These are phyloP conservation scores for Poa annua DNA, from an alignment of 176 grass and related monocot species.

Conservation along the genomic window DNA sequence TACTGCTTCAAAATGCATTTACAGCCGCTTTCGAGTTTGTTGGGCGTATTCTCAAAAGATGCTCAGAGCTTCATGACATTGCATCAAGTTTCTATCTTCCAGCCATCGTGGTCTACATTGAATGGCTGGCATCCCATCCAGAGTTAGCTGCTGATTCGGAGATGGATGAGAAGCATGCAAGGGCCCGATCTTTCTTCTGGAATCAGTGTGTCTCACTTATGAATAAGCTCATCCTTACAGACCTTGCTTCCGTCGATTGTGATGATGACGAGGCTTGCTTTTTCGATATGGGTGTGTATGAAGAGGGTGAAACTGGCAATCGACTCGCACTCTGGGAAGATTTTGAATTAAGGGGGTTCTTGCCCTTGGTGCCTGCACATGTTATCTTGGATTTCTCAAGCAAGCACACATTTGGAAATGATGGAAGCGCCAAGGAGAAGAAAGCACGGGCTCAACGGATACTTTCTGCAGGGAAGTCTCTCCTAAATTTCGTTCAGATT, in stretches of 20 bases:
- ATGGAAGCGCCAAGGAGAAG: constrained; percentile 66
- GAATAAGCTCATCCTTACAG: constrained; percentile 76
- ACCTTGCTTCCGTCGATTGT: constrained; percentile 57
- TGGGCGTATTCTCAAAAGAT: constrained; percentile 75
- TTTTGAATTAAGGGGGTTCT: constrained; percentile 88
- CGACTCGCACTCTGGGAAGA: constrained; percentile 86
- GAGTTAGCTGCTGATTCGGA: constrained; percentile 66
- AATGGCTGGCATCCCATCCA: constrained; percentile 85
- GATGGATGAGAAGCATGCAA: constrained; percentile 74
- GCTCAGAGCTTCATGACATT: constrained; percentile 63
- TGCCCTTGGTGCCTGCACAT: constrained; percentile 75
- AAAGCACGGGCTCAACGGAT: constrained; percentile 75
- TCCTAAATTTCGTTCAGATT: constrained; percentile 64
- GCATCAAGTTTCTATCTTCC: constrained; percentile 78
- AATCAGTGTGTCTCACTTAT: constrained; percentile 77
- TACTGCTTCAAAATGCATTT: constrained; percentile 84
- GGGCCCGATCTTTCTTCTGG: constrained; percentile 88
- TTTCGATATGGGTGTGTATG: constrained; percentile 77
- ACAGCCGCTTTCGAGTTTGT: constrained; percentile 80
- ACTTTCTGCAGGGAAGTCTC: constrained; percentile 65
- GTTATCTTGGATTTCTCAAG: constrained; percentile 88
- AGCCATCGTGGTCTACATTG: constrained; percentile 79
- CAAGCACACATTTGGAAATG: constrained; percentile 62
- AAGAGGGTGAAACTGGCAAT: constrained; percentile 82
- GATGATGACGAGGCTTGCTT: constrained; percentile 81